Evolutionary conservation across 1,139 yeast genomes (phyloP).

Genomic region (Candida sp.): DNA sequence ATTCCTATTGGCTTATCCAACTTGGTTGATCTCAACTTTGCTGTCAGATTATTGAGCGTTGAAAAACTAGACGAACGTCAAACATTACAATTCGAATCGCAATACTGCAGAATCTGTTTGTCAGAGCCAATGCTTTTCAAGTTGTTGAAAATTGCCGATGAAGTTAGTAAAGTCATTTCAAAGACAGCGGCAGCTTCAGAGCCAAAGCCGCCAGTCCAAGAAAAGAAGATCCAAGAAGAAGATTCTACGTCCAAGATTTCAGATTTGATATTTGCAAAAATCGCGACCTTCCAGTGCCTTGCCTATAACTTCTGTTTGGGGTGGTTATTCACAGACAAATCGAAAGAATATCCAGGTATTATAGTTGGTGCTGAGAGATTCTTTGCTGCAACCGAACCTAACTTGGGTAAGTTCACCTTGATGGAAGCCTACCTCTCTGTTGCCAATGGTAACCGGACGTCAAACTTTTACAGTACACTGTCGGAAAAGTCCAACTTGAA

Average conservation of each 20-base stretch:
- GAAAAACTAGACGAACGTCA: constrained; percentile 26
- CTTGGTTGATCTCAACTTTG: constrained; percentile 44
- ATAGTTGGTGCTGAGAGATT: constrained; percentile 76
- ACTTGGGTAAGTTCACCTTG: constrained; percentile 67
- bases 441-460: constrained; percentile 62
- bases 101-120: constrained; percentile 58
- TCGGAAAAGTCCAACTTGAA: constrained; percentile 53
- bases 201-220: neutral
- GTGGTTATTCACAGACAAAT: constrained; percentile 60
- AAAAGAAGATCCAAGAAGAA: neutral
- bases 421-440: constrained; percentile 67
- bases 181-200: neutral
- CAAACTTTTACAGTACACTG: constrained; percentile 53
- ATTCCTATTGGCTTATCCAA: constrained; percentile 51
- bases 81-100: constrained; percentile 61
- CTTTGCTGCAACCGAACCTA: constrained; percentile 63
- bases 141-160: constrained; percentile 29
- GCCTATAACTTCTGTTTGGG: constrained; percentile 76
- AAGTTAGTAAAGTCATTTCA: constrained; percentile 9
- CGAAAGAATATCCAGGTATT: constrained; percentile 65
- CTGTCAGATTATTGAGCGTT: constrained; percentile 37
- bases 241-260: neutral
- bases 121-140: constrained; percentile 56
- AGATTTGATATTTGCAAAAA: constrained; percentile 30
- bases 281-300: constrained; percentile 59